phyloP scores from a whole-genome alignment of 495 filamentous ascomycete species.

The Lophiostoma macrostomum region DNA sequence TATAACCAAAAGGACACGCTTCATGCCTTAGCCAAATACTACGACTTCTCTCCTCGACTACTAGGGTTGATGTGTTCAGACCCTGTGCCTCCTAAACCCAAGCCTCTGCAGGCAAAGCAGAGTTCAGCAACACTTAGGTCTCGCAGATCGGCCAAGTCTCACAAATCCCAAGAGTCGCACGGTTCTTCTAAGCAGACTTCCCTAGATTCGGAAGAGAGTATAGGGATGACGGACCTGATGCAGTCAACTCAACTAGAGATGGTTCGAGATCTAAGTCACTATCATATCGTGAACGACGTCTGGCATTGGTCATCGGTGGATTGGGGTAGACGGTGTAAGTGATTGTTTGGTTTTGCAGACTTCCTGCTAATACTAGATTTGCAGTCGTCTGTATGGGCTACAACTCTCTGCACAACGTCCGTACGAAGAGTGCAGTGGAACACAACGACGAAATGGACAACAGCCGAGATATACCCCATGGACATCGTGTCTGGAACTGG shows the following conservation, averaged over 20 bases:
- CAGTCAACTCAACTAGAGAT: constrained; percentile 26
- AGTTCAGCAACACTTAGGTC: constrained; percentile 27
- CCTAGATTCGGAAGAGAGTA: constrained; percentile 31
- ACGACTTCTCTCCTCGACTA: constrained; percentile 66
- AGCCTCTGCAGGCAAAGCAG: constrained; percentile 6
- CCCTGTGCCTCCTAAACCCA: constrained; percentile 42
- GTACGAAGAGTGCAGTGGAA: constrained; percentile 34
- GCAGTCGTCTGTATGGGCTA: constrained; percentile 77
- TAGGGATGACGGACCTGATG: constrained; percentile 32
- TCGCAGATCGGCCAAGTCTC: constrained; percentile 19
- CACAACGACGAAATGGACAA: constrained; percentile 33
- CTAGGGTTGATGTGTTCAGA: constrained; percentile 63
- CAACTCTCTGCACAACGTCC: constrained; percentile 68
- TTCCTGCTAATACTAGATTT: neutral
- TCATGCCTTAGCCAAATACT: constrained; percentile 52
- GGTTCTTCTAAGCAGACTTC: constrained; percentile 5
- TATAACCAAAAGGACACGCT: constrained; percentile 57
- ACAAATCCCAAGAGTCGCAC: constrained; percentile 19
- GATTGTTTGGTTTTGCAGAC: constrained; percentile 2
- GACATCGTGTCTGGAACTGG: constrained; percentile 72
- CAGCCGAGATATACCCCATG: constrained; percentile 53
- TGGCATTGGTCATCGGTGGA: constrained; percentile 66
- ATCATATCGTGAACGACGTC: constrained; percentile 57
- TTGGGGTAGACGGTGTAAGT: constrained; percentile 54
- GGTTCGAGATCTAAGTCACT: constrained; percentile 43